Evolutionary conservation across 2,329 filamentous ascomycete species (phyloP).

Genomic region (Colletotrichum sp.): DNA sequence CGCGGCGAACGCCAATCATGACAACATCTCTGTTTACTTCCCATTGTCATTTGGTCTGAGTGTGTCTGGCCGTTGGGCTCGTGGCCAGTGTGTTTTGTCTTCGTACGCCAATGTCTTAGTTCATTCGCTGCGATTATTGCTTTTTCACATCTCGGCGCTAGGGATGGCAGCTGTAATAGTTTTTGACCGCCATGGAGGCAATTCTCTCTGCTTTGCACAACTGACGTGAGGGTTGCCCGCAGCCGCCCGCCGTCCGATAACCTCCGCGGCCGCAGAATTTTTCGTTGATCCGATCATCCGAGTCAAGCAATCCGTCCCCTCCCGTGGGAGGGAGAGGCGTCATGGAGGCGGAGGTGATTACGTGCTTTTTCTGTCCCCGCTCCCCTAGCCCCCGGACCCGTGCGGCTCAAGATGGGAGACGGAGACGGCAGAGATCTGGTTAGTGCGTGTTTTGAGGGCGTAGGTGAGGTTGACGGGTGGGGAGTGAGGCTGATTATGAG

Average conservation of each 20-base stretch:
- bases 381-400: background rate
- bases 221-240: background rate
- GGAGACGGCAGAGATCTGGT: background rate
- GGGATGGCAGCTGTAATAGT: background rate
- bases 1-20: slow-evolving; percentile 11
- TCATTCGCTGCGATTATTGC: background rate
- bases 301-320: background rate
- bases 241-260: background rate
- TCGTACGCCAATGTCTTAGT: background rate
- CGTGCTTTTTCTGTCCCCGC: background rate
- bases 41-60: background rate
- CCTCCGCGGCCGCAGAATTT: background rate
- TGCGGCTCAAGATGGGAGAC: background rate
- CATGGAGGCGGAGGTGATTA: background rate
- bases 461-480: background rate
- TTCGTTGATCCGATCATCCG: background rate
- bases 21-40: background rate
- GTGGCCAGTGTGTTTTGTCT: background rate
- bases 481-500: background rate
- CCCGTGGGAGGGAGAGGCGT: background rate
- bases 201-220: background rate
- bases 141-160: background rate
- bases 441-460: background rate
- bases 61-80: slow-evolving; percentile 7
- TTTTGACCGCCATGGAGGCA: slow-evolving; percentile 14